A percentile compares a stretch with the other conserved stretches of the same genome.
These are phyloP conservation scores for Fusarium sarcochroum DNA, from an alignment of 2,329 filamentous ascomycete species.

Conservation along the genomic window DNA sequence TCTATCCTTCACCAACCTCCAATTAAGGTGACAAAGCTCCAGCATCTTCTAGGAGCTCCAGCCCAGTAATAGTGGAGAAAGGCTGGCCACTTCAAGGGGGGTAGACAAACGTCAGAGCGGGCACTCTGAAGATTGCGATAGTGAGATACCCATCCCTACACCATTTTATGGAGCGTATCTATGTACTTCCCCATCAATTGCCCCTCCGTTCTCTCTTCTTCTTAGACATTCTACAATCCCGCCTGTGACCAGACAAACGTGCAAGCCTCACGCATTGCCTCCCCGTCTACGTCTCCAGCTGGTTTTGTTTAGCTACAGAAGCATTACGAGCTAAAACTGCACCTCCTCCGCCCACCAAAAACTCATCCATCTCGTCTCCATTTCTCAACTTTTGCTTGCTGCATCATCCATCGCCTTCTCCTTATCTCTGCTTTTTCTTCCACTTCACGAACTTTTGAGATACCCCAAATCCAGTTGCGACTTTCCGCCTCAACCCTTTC, in stretches of 20 bases:
- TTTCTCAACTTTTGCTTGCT: slow-evolving; percentile 15
- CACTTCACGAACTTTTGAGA: slow-evolving; percentile 43
- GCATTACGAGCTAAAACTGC: slow-evolving; percentile 41
- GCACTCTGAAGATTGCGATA: slow-evolving; percentile 18
- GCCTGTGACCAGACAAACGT: slow-evolving; percentile 38
- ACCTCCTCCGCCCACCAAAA: slow-evolving; percentile 48
- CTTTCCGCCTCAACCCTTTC: slow-evolving; percentile 5
- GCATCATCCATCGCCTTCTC: slow-evolving; percentile 35
- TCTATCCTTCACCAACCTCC: slow-evolving; percentile 1
- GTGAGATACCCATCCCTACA: slow-evolving; percentile 2
- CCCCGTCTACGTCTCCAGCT: not conserved
- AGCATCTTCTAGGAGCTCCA: slow-evolving; percentile 45
- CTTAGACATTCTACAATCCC: slow-evolving; percentile 57
- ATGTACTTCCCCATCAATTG: slow-evolving; percentile 43
- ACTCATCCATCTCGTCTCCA: slow-evolving; percentile 44
- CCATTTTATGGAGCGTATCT: not conserved
- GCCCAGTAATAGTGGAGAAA: slow-evolving; percentile 42
- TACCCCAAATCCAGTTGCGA: slow-evolving; percentile 37
- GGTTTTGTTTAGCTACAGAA: slow-evolving; percentile 23
- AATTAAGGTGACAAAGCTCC: slow-evolving; percentile 37
- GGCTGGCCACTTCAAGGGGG: slow-evolving; percentile 24
- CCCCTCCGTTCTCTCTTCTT: slow-evolving; percentile 56
- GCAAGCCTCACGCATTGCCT: slow-evolving; percentile 34
- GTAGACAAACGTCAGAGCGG: slow-evolving; percentile 40
- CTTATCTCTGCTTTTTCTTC: slow-evolving; percentile 25